These are phyloP conservation scores for Cordyceps cicadae DNA, from an alignment of 2,329 filamentous ascomycete species.

Conservation along the genomic window DNA sequence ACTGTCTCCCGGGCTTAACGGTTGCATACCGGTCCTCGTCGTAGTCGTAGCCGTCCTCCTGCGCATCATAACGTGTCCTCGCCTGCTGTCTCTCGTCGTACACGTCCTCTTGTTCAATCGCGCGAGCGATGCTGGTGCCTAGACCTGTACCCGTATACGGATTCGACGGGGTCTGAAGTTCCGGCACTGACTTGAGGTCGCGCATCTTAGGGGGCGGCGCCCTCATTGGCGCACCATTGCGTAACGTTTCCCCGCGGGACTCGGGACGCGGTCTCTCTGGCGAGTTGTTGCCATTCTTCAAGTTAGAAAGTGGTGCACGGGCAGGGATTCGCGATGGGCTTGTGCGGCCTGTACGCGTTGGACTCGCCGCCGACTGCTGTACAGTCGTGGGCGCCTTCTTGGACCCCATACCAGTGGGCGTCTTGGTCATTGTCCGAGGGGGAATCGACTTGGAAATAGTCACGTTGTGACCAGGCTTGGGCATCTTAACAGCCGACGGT, in stretches of 20 bases:
- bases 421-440: conserved; percentile 41
- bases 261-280: conserved; percentile 57
- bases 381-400: conserved; percentile 22
- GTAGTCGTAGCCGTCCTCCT: conserved; percentile 22
- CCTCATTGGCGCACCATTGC: conserved; percentile 48
- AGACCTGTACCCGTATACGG: conserved; percentile 41
- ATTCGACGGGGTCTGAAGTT: conserved; percentile 42
- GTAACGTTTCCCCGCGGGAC: conserved; percentile 37
- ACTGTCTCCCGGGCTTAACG: conserved; percentile 27
- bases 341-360: conserved; percentile 22
- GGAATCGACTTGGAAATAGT: conserved; percentile 25
- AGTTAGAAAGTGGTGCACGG: conserved; percentile 59
- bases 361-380: conserved; percentile 16
- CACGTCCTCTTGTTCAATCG: conserved; percentile 69
- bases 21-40: conserved; percentile 36
- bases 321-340: conserved; percentile 52
- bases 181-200: conserved; percentile 52
- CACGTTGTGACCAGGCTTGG: conserved; percentile 26
- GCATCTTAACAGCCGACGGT: conserved; percentile 33
- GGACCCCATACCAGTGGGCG: conserved; percentile 38
- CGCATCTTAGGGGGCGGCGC: conserved; percentile 89
- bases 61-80: conserved; percentile 32
- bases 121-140: conserved; percentile 48
- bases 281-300: conserved; percentile 68
- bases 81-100: conserved; percentile 58